A percentile compares a stretch with the other conserved stretches of the same genome.
Evolutionary conservation across 2,329 filamentous ascomycete species (phyloP).

Genomic region (Periconia macrospinosa): DNA sequence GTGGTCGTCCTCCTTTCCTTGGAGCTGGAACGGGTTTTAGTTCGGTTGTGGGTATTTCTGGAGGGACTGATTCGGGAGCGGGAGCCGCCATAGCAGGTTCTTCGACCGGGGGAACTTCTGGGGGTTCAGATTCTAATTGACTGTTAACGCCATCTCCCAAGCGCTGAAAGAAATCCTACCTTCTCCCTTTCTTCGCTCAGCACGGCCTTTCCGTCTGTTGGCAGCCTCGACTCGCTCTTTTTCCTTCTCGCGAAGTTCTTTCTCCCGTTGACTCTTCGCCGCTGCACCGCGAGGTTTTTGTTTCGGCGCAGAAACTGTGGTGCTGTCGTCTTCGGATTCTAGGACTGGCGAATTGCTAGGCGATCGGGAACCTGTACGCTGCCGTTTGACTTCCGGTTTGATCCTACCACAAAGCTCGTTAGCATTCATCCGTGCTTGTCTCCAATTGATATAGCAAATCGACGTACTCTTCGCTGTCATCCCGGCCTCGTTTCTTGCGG

Average conservation of each 20-base stretch:
- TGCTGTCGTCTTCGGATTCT: conserved; percentile 72
- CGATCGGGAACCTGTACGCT: conserved; percentile 66
- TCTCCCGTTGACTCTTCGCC: conserved; percentile 57
- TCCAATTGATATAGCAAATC: conserved; percentile 9
- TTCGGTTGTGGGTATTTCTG: conserved; percentile 27
- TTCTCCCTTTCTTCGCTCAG: conserved; percentile 78
- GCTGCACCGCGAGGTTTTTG: conserved; percentile 52
- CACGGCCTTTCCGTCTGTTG: conserved; percentile 78
- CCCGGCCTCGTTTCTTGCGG: conserved; percentile 80
- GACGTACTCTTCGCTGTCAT: conserved; percentile 92
- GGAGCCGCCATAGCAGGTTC: conserved; percentile 25
- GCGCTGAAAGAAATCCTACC: conserved; percentile 55
- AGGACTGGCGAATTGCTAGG: conserved; percentile 55
- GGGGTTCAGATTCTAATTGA: conserved; percentile 28
- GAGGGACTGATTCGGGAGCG: conserved; percentile 25
- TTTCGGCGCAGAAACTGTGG: conserved; percentile 47
- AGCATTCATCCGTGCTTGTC: conserved; percentile 12
- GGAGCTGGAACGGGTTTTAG: conserved; percentile 30
- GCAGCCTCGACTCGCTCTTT: conserved; percentile 75
- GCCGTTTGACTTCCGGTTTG: conserved; percentile 73
- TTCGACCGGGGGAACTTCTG: conserved; percentile 29
- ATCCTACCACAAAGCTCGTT: conserved; percentile 58
- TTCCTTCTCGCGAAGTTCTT: conserved; percentile 66
- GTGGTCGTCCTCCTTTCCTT: conserved; percentile 38
- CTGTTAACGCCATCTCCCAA: conserved; percentile 27